A percentile compares a stretch with the other conserved stretches of the same genome.
Conservation (phyloP, 2,329 filamentous ascomycete species). For the Pseudonectria buxi region DNA sequence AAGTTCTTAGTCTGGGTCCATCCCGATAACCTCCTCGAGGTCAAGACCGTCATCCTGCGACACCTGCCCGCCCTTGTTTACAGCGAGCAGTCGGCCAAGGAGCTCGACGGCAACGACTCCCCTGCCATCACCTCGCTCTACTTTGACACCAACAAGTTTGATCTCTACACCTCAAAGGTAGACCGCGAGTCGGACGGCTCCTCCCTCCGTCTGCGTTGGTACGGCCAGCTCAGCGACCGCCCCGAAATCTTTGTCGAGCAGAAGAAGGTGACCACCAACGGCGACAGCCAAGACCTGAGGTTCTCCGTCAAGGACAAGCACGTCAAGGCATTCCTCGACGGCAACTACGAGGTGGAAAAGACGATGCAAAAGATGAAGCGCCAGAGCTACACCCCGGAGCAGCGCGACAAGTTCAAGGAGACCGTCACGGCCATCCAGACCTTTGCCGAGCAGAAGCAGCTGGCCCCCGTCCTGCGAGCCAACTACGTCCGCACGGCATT, state of each 20-base stretch:
- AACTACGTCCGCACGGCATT: constrained; percentile 94
- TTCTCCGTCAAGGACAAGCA: constrained; percentile 94
- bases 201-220: constrained; percentile 86
- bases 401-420: constrained; percentile 62
- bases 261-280: constrained; percentile 73
- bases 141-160: constrained; percentile 83
- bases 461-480: constrained; percentile 81
- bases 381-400: constrained; percentile 58
- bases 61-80: constrained; percentile 88
- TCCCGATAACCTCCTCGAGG: constrained; percentile 87
- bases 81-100: constrained; percentile 77
- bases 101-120: constrained; percentile 73
- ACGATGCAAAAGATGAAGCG: constrained; percentile 79
- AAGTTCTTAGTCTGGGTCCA: constrained; percentile 83
- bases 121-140: constrained; percentile 93
- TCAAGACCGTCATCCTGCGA: constrained; percentile 91
- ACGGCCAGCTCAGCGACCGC: constrained; percentile 70
- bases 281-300: constrained; percentile 69
- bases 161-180: constrained; percentile 81
- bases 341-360: constrained; percentile 89
- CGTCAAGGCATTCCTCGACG: constrained; percentile 76
- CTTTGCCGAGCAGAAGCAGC: constrained; percentile 68
- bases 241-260: constrained; percentile 84
- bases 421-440: constrained; percentile 71
- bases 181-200: constrained; percentile 67